Evolutionary conservation across 2,329 filamentous ascomycete genomes (phyloP), one percentile per base, ranked within the genome.

Genomic region (Alternaria brassicicola): DNA sequence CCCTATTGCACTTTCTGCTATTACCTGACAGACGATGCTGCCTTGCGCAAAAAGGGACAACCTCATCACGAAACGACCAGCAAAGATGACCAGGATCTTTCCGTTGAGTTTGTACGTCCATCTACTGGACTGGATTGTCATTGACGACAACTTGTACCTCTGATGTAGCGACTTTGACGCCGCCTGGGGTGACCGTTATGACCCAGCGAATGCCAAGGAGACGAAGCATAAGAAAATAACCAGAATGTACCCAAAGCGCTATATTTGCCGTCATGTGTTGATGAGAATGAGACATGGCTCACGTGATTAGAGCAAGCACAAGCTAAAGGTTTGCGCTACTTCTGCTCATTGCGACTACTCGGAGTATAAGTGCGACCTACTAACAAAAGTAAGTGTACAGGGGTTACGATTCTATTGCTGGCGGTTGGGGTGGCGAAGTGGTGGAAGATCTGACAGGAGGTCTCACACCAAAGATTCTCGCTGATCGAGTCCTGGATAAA

Each of bases 141-240:
- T 97, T 52, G 93, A 97, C 70, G 93, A 97, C 76, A 95, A 96
- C 76, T 83, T 97, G 0, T 96, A 91, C 73, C 84, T 96, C 23
- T 88, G 85, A 36, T 88, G 88, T 0, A 87, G 88, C 1, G 89
- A 91, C 72, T 96, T 92, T 81, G 90, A 95, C 66, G 89, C 75
- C 66, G 89, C 74, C 83, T 89, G 43, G 83, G 89, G 60, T 78
- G 92, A 43, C 82, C 90, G 66, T 84, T 92, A 74, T 85, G 92
- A 73, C 86, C 91, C 63, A 15, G 74, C 65, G 35, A 75, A 71
- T 15, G 59, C 43, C 84, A 88, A 63, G 85, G 91, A 66, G 85
- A 87, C 2, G 15, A 73, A 68, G 52, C 92, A 91, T 65, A 86
- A 86, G 36, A 86, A 66, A 87, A 85, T 1, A 85, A 90, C 68